Evolutionary conservation across 257 asterid genomes (phyloP), one percentile per base, ranked within the genome.

Genomic region (Capsicum rhomboideum): DNA sequence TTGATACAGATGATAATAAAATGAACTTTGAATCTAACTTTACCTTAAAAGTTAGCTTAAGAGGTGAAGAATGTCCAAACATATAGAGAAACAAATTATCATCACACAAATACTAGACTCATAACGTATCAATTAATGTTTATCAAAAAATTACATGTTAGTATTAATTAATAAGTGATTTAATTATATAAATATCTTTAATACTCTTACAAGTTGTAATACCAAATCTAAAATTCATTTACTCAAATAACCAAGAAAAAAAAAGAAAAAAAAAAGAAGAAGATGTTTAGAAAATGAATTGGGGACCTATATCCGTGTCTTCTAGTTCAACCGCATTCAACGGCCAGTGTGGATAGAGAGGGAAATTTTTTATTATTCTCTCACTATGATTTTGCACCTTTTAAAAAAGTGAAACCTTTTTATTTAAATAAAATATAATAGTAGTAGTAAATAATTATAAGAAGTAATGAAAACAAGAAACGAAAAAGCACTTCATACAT

Each of bases 401-500:
- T 0, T 40, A 40, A 1, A 68, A 67, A 68, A 68, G 77, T 34
- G 77, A 18, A 67, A 34, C 2, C 77, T 34, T 34, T 68, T 34
- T 34, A 68, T 8, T 52, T 26, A 50, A 68, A 14, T 17, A 67
- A 28, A 8, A n/a, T n/a, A n/a, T 16, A 67, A 31, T 37, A 37
- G 4, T 37, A 37, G 10, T 46, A 26, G 16, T 28, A 64, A n/a
- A 10, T 16, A 37, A 29, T 20, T 26, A 44, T 37, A 58, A 21
- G 21, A 67, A 67, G 77, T 34, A 67, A 34, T 67, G 77, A 71
- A 44, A 55, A 55, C 84, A 69, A 40, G 20, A 83, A 59, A 87
- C 66, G 79, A 44, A 84, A 88, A 85, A 88, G 26, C 26, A 88
- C 37, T 88, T 87, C 90, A 87, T 13, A 34, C 67, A 44, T 58